These are phyloP conservation scores for Pyrus betulifolia DNA, from an alignment of 306 rosid genomes.

Conservation along the genomic window DNA sequence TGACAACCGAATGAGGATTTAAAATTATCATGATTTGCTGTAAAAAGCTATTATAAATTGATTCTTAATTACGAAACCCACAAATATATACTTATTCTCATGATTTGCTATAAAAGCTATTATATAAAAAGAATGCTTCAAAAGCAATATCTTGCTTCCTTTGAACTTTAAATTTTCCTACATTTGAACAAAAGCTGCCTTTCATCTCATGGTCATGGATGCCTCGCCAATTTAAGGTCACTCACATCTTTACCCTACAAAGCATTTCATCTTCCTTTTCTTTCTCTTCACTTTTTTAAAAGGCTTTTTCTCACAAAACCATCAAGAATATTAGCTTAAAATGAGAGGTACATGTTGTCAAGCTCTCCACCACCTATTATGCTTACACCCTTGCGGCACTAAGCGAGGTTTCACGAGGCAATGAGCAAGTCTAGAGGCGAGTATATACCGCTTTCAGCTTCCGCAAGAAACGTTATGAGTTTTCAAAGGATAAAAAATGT, in stretches of 20 bases:
- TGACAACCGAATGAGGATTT: too few species aligned
- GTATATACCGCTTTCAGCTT: too few species aligned
- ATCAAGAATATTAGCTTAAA: not conserved
- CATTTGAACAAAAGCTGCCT: not conserved
- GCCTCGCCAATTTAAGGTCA: not conserved
- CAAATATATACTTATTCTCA: not conserved
- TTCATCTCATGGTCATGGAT: not conserved
- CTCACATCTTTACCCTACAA: not conserved
- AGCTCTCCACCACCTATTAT: not conserved
- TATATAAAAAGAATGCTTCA: not conserved
- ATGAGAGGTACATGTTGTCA: not conserved
- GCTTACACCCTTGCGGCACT: too few species aligned
- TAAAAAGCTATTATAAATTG: not conserved
- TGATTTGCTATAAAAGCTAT: not conserved
- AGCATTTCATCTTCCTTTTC: not conserved
- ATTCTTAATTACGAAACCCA: not conserved
- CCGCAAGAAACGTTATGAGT: fast-evolving
- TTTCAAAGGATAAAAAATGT: too few species aligned
- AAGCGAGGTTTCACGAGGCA: not conserved
- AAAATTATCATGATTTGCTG: too few species aligned
- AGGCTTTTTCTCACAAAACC: not conserved
- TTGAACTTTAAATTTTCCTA: too few species aligned
- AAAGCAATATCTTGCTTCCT: not conserved
- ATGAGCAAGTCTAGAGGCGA: not conserved
- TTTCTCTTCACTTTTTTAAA: not conserved